Evolutionary conservation across 2,329 filamentous ascomycete genomes (phyloP).

Genomic region (Madurella fahalii): DNA sequence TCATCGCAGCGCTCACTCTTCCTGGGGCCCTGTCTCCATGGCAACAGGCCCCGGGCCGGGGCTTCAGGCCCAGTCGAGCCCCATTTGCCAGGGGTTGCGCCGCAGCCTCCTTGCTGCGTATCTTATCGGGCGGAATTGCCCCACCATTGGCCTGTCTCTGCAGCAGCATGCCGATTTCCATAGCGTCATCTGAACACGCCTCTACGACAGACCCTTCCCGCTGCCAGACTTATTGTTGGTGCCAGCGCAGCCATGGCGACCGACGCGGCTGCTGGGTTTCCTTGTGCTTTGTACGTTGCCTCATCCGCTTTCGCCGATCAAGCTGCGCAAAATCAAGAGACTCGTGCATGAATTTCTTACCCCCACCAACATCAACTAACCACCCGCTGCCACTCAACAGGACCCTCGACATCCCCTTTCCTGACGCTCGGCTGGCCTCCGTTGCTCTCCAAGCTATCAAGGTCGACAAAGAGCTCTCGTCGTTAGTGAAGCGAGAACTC

Average conservation of each 20-base stretch:
- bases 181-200: constrained; percentile 9
- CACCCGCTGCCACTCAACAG: constrained; percentile 38
- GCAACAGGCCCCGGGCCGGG: constrained; percentile 14
- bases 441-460: constrained; percentile 71
- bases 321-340: not conserved
- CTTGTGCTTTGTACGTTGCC: constrained; percentile 57
- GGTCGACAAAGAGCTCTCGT: constrained; percentile 86
- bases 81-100: not conserved
- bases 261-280: constrained; percentile 46
- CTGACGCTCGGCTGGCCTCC: constrained; percentile 70
- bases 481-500: constrained; percentile 71
- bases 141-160: constrained; percentile 13
- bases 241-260: constrained; percentile 35
- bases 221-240: not conserved
- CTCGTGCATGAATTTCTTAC: constrained; percentile 3
- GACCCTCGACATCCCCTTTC: constrained; percentile 74
- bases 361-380: constrained; percentile 14
- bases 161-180: not conserved
- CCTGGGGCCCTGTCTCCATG: constrained; percentile 14
- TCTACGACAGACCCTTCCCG: not conserved
- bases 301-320: not conserved
- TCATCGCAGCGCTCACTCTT: constrained; percentile 2
- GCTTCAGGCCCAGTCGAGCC: not conserved
- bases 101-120: constrained; percentile 1
- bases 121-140: constrained; percentile 20